phyloP scores from a whole-genome alignment of 2,329 filamentous ascomycete genomes.

The Seiridium cupressi region DNA sequence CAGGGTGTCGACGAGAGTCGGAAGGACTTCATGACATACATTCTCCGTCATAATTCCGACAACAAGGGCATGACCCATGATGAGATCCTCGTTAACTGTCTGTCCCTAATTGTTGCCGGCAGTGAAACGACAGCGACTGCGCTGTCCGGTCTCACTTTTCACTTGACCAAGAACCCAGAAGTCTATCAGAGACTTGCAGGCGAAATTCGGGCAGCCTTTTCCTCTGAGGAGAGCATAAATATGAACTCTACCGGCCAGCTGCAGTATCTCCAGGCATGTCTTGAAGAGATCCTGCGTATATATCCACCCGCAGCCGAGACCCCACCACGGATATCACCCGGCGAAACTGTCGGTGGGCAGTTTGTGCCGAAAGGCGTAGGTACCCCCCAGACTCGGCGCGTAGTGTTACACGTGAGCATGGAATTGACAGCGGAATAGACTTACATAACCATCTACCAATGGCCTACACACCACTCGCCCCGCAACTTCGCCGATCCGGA shows the following conservation, averaged over 20 bases:
- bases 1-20: conserved; percentile 8
- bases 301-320: conserved; percentile 28
- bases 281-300: conserved; percentile 27
- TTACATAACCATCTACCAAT: conserved; percentile 37
- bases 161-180: conserved; percentile 7
- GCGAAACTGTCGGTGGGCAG: conserved; percentile 12
- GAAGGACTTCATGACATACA: conserved; percentile 15
- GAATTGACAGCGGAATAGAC: neutral
- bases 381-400: neutral
- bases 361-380: conserved; percentile 22
- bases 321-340: conserved; percentile 24
- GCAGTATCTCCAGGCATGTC: conserved; percentile 25
- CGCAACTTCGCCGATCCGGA: conserved; percentile 6
- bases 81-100: conserved; percentile 12
- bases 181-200: conserved; percentile 7
- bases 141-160: conserved; percentile 12
- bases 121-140: conserved; percentile 17
- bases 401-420: neutral
- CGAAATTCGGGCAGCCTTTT: conserved; percentile 14
- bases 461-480: conserved; percentile 21
- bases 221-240: conserved; percentile 12
- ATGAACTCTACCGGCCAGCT: conserved; percentile 15
- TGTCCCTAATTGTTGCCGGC: conserved; percentile 14
- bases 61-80: conserved; percentile 8
- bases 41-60: conserved; percentile 4